Evolutionary conservation across 345 rosid genomes (phyloP).

Genomic region (Camelina laxa): DNA sequence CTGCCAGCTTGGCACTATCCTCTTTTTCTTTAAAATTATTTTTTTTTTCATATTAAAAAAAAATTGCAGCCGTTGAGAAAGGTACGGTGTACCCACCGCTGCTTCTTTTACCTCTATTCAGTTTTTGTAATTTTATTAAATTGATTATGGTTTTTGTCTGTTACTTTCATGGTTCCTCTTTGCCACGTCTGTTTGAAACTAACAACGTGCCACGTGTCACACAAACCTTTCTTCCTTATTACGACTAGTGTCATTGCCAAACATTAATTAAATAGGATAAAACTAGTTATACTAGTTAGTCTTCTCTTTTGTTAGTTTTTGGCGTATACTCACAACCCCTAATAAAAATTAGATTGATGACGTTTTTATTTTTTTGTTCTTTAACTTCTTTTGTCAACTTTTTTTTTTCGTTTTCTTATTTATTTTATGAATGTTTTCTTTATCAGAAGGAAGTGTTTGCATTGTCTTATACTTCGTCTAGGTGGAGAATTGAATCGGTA

Average conservation of each 20-base stretch:
- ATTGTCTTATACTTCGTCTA: constrained; percentile 16
- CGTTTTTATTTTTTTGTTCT: constrained; percentile 5
- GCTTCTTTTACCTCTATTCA: constrained; percentile 22
- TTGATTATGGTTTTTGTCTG: constrained; percentile 31
- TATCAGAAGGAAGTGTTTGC: neutral
- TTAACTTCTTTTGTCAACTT: constrained; percentile 6
- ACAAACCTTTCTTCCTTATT: neutral
- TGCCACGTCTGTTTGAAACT: constrained; percentile 40
- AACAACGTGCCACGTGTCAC: constrained; percentile 25
- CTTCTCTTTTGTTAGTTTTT: constrained; percentile 8
- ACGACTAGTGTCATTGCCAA: constrained; percentile 26
- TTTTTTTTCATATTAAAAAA: neutral
- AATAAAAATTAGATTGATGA: neutral
- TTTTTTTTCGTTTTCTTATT: neutral
- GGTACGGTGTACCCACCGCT: constrained; percentile 45
- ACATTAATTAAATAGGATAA: neutral
- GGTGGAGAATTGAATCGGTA: neutral
- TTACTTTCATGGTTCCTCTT: constrained; percentile 33
- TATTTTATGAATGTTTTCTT: neutral
- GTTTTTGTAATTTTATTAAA: constrained; percentile 1
- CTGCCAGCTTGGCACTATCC: constrained; percentile 44
- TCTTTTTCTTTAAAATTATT: neutral
- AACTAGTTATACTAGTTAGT: too few species aligned
- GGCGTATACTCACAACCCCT: constrained; percentile 33
- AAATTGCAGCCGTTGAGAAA: constrained; percentile 42